Percentiles rank a stretch among this genome's conserved stretches.
Conservation (phyloP, 495 filamentous ascomycete species). For the Mycothermus thermophilus region DNA sequence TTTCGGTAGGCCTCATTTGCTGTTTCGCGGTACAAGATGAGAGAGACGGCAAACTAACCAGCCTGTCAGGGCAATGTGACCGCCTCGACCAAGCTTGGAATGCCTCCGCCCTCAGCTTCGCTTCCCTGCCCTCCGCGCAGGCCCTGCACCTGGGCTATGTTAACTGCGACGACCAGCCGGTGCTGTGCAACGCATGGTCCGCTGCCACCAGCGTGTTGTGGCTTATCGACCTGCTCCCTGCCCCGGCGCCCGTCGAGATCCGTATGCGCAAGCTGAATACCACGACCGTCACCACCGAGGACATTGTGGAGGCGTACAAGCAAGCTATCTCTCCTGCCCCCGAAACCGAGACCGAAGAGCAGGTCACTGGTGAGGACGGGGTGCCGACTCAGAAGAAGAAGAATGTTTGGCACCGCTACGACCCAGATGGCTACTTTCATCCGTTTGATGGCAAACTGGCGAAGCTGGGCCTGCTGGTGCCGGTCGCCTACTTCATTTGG, state of each 20-base stretch:
- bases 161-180: slow-evolving; percentile 63
- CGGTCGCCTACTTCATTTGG: slow-evolving; percentile 65
- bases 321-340: slow-evolving; percentile 24
- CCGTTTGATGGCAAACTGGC: slow-evolving; percentile 64
- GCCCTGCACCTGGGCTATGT: slow-evolving; percentile 57
- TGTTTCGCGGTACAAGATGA: background rate
- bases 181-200: slow-evolving; percentile 76
- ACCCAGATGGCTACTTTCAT: slow-evolving; percentile 64
- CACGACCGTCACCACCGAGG: slow-evolving; percentile 45
- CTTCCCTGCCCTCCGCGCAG: slow-evolving; percentile 39
- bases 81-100: slow-evolving; percentile 36
- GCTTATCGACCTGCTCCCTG: slow-evolving; percentile 49
- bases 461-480: slow-evolving; percentile 46
- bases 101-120: slow-evolving; percentile 54
- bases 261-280: slow-evolving; percentile 32
- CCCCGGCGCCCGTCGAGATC: slow-evolving; percentile 45
- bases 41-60: background rate
- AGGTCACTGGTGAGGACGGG: no score
- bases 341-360: slow-evolving; percentile 34
- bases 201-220: slow-evolving; percentile 56
- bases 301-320: slow-evolving; percentile 49
- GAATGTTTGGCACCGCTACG: slow-evolving; percentile 13
- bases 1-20: slow-evolving; percentile 38
- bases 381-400: background rate
- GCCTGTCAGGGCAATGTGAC: slow-evolving; percentile 28